Conservation (phyloP, 176 grass and related monocot genomes). For the Cenchrus americanus region DNA sequence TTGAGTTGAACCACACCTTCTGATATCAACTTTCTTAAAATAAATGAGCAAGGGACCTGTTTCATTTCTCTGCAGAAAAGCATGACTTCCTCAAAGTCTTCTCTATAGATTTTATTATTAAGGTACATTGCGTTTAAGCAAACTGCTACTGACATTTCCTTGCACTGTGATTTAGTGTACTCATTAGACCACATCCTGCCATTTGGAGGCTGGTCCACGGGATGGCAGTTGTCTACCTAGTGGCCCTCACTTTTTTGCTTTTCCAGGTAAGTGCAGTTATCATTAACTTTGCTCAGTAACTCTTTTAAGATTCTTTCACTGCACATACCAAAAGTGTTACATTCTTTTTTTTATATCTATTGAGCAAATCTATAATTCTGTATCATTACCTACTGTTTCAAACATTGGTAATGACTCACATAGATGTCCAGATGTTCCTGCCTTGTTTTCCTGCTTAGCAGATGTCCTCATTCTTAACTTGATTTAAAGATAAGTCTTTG, state of each 20-base stretch:
- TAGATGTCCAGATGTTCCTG: background rate
- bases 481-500: background rate
- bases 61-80: background rate
- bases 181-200: slow-evolving; percentile 98
- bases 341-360: slow-evolving; percentile 13
- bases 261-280: slow-evolving; percentile 74
- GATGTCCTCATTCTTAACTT: background rate
- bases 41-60: background rate
- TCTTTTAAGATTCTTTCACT: slow-evolving; percentile 14
- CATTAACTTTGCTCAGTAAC: slow-evolving; percentile 10
- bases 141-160: slow-evolving; percentile 37
- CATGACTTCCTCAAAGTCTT: background rate
- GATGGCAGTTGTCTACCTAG: slow-evolving; percentile 94
- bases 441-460: slow-evolving; percentile 1
- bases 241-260: slow-evolving; percentile 96
- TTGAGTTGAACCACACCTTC: background rate
- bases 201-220: slow-evolving; percentile 99
- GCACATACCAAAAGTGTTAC: background rate
- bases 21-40: background rate
- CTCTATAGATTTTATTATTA: slow-evolving; percentile 24
- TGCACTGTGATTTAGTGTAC: slow-evolving; percentile 66
- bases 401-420: background rate
- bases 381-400: background rate
- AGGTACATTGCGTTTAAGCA: background rate
- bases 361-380: background rate